Evolutionary conservation across 2,329 filamentous ascomycete genomes (phyloP), one percentile per base, ranked within the genome.

Genomic region (Colletotrichum magnum): DNA sequence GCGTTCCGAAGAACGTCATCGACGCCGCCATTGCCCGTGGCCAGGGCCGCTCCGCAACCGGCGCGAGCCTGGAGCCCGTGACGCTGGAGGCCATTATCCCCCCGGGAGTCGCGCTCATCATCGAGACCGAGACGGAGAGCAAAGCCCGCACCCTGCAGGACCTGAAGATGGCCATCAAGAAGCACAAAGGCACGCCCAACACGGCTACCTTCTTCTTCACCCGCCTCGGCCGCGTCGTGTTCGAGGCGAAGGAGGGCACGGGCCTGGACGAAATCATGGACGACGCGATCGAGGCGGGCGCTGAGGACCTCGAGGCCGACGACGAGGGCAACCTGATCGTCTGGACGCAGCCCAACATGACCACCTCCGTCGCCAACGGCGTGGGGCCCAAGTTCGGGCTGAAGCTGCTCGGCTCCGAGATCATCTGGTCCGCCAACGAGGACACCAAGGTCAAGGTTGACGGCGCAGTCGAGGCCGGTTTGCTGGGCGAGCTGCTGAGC

Each of bases 11-110:
- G 81, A 84, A 89, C 21, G 87, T 89, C 2, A 97, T 98, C 74
- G 95, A 98, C 79, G 86, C 87, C 15, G 94, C 96, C 62, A 91
- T 99, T 73, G 93, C 94, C 15, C 91, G 94, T 54, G 96, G 96
- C 2, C 95, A 98, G 78, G 95, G 96, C 50, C 88, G 92, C 72
- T 95, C 94, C 26, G 82, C 90, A 2, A 88, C 88, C 5, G 96
- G 96, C 61, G 88, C 88, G 16, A 86, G 89, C 15, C 88, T 98
- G n/a, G 95, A 98, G 77, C 85, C 83, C 41, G 80, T 96, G 59
- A 92, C 90, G 1, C 86, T 97, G 59, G 95, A 98, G 83, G 91
- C 90, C 28, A 92, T 98, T 73, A 82, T 97, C 70, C 93, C 93
- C 2, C 89, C 91, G 2, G 90, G 92, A 39, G 88, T 94, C 2